phyloP scores from a whole-genome alignment of 2,329 filamentous ascomycete genomes.

The Aspergillus persii region DNA sequence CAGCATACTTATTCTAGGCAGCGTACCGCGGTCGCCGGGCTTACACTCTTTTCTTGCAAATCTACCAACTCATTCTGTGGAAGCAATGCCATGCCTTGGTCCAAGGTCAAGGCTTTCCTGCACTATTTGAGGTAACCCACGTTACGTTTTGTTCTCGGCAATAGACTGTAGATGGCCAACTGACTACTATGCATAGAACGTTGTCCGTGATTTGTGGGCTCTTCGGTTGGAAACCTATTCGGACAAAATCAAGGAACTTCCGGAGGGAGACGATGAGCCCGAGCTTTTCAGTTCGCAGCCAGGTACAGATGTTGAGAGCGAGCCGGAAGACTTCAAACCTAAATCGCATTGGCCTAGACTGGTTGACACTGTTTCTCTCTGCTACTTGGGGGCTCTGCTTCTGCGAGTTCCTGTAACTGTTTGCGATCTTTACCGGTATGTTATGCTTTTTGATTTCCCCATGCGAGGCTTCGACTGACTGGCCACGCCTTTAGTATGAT shows the following conservation, averaged over 20 bases:
- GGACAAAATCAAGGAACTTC: constrained; percentile 41
- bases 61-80: constrained; percentile 78
- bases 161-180: background rate
- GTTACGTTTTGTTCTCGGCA: background rate
- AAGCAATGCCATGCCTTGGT: constrained; percentile 77
- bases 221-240: constrained; percentile 64
- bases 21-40: constrained; percentile 64
- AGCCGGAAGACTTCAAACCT: constrained; percentile 33
- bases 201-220: constrained; percentile 83
- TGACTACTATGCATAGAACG: constrained; percentile 35
- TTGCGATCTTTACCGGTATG: constrained; percentile 62
- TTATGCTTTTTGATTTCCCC: background rate
- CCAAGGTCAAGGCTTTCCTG: constrained; percentile 61
- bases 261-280: constrained; percentile 39
- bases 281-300: constrained; percentile 61
- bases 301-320: constrained; percentile 47
- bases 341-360: constrained; percentile 58
- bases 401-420: constrained; percentile 74
- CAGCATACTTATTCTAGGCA: constrained; percentile 49
- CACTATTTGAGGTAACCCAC: constrained; percentile 65
- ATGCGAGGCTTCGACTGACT: background rate
- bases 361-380: constrained; percentile 72
- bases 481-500: constrained; percentile 28
- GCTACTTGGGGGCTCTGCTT: constrained; percentile 75
- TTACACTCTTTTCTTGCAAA: constrained; percentile 76